Evolutionary conservation across 73 alveolate genomes (phyloP), one percentile per base, ranked within the genome.

Genomic region (Stentor roeselii): DNA sequence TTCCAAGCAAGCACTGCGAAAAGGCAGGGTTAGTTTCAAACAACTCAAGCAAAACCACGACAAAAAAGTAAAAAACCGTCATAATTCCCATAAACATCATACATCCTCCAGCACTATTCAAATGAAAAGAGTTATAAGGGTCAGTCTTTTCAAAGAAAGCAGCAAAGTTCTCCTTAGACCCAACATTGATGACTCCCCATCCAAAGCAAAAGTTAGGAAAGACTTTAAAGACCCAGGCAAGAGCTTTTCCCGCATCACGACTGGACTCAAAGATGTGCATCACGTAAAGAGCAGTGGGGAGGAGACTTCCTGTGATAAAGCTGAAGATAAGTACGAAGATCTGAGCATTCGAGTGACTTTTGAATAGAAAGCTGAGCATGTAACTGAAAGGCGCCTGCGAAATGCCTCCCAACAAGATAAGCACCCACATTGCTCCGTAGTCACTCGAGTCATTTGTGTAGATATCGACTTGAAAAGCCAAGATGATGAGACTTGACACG

Each of bases 361-460:
- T 78, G 78, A 94, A 94, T 15, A 90, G 42, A 85, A 90, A 92
- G 37, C 95, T 86, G 61, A 86, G 87, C 3, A 87, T 86, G 83
- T 94, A 94, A 41, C 95, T 90, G 84, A 90, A 94, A 3, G 96
- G 95, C 3, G 91, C 87, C 21, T 90, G 86, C 36, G 93, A 91
- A 83, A 90, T 59, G 15, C 97, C 97, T 76, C 84, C 92, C 30
- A 94, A 75, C 50, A 94, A 76, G 78, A 94, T 76, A 3, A 90
- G 78, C 1, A 90, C 82, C 93, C 95, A 86, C 21, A 88, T 87
- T 37, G 61, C 41, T 36, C 75, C 93, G 59, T 83, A 60, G 34
- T 75, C 76, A 41, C 60, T 87, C 14, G 37, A 82, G 0, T 84
- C 39, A 35, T 85, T 88, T 35, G 60, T 84, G 76, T 76, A 50